Conservation (phyloP, 352 stramenopile species). For the Phytopythium helicoides region DNA sequence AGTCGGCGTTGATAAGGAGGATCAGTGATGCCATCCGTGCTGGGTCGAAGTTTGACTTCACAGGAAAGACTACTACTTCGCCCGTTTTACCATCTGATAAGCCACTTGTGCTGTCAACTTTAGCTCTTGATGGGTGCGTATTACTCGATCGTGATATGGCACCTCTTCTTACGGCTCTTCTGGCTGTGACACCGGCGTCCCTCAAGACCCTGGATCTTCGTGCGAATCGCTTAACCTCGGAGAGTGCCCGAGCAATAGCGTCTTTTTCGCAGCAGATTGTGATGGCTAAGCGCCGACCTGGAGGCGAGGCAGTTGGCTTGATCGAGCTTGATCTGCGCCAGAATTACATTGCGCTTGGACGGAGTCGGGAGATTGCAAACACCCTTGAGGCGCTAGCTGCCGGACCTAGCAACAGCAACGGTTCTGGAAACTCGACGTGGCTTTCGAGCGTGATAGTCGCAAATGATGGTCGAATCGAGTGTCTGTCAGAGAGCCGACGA, state of each 20-base stretch:
- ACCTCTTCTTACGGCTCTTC: conserved; percentile 38
- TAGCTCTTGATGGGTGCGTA: conserved; percentile 8
- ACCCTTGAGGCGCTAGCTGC: conserved; percentile 32
- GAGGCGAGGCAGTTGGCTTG: conserved; percentile 6
- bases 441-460: conserved; percentile 43
- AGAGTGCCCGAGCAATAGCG: conserved; percentile 34
- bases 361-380: conserved; percentile 49
- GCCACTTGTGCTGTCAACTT: not conserved
- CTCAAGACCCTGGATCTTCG: conserved; percentile 50
- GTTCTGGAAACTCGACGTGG: not conserved
- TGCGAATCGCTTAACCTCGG: conserved; percentile 55
- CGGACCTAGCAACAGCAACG: conserved; percentile 1
- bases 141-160: conserved; percentile 49
- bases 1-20: conserved; percentile 37
- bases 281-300: not conserved
- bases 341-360: conserved; percentile 73
- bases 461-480: conserved; percentile 52
- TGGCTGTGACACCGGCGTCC: conserved; percentile 11
- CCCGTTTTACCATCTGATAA: too few relatives aligned
- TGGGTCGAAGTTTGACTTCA: not conserved
- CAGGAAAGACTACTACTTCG: not conserved
- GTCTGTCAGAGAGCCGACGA: conserved; percentile 18
- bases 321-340: conserved; percentile 57
- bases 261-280: conserved; percentile 25
- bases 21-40: conserved; percentile 23